phyloP scores from a whole-genome alignment of 129 eudicot species.

The Ambrosia trifida region DNA sequence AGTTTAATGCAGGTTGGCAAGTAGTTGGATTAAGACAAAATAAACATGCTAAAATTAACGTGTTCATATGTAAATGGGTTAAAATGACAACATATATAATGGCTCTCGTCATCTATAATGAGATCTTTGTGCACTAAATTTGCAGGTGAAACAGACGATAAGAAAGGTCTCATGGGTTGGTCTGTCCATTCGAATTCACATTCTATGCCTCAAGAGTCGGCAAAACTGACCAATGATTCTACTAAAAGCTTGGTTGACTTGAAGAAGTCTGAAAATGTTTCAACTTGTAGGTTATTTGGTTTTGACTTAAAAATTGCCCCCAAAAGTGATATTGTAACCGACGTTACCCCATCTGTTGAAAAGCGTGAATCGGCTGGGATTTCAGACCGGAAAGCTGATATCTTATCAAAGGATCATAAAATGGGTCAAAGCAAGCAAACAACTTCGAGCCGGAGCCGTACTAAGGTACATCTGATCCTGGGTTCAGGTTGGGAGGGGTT shows the following conservation, averaged over 20 bases:
- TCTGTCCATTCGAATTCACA: conserved; percentile 38
- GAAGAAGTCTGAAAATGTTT: conserved; percentile 46
- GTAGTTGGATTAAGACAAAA: background rate
- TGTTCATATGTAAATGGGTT: background rate
- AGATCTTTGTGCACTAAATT: conserved; percentile 32
- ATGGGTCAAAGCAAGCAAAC: conserved; percentile 61
- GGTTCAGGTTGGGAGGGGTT: background rate
- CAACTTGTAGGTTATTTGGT: conserved; percentile 80
- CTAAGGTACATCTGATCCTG: conserved; percentile 56
- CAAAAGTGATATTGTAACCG: conserved; percentile 22
- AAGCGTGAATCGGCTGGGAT: conserved; percentile 34
- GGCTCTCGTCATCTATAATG: conserved; percentile 9
- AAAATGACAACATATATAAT: conserved; percentile 6
- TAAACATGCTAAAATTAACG: background rate
- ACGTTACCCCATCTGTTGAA: conserved; percentile 31
- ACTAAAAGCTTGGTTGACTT: conserved; percentile 25
- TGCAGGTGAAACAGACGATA: conserved; percentile 54
- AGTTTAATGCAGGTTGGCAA: conserved; percentile 35
- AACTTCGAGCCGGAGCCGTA: conserved; percentile 69
- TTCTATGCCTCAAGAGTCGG: conserved; percentile 35
- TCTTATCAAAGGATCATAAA: conserved; percentile 51
- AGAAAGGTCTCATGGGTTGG: conserved; percentile 51
- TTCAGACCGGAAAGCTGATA: conserved; percentile 49
- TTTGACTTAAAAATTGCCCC: conserved; percentile 56
- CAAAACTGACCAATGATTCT: conserved; percentile 27